Conservation (phyloP, 139 green algal species). For the Volvox africanus region DNA sequence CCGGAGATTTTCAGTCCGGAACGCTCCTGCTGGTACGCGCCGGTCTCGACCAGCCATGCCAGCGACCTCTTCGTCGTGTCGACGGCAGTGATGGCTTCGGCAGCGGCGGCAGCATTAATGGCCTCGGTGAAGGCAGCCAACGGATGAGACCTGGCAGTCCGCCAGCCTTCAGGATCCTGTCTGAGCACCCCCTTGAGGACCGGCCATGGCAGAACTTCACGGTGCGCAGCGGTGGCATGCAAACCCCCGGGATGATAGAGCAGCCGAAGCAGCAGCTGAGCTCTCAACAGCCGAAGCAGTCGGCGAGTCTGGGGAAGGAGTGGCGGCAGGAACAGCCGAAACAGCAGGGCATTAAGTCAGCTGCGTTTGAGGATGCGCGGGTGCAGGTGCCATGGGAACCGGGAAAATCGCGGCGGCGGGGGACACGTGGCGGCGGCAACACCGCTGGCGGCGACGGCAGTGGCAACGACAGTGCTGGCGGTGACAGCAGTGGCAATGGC, state of each 20-base stretch:
- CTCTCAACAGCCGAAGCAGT: not conserved
- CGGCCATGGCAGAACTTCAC: constrained; percentile 22
- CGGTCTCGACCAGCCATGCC: not conserved
- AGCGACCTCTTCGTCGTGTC: not conserved
- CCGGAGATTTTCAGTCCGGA: not conserved
- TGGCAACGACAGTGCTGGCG: too few relatives aligned
- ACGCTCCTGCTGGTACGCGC: not conserved
- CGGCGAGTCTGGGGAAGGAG: not conserved
- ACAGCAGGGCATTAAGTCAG: not conserved
- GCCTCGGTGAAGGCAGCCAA: not conserved
- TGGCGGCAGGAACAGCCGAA: not conserved
- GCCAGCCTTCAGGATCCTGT: not conserved
- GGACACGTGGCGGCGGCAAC: too few relatives aligned
- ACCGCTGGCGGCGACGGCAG: too few relatives aligned
- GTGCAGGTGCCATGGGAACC: too few relatives aligned
- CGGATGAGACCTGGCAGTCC: not conserved
- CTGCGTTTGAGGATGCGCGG: too few relatives aligned
- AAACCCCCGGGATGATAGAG: not conserved
- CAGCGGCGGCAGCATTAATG: not conserved
- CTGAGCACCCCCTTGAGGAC: not conserved
- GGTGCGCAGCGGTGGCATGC: not conserved
- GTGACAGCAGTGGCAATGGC: not conserved
- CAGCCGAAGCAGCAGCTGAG: not conserved
- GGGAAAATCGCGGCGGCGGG: too few relatives aligned
- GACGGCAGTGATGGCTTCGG: not conserved